phyloP scores from a whole-genome alignment of 2,329 filamentous ascomycete species.

The Microsporum ferrugineum region DNA sequence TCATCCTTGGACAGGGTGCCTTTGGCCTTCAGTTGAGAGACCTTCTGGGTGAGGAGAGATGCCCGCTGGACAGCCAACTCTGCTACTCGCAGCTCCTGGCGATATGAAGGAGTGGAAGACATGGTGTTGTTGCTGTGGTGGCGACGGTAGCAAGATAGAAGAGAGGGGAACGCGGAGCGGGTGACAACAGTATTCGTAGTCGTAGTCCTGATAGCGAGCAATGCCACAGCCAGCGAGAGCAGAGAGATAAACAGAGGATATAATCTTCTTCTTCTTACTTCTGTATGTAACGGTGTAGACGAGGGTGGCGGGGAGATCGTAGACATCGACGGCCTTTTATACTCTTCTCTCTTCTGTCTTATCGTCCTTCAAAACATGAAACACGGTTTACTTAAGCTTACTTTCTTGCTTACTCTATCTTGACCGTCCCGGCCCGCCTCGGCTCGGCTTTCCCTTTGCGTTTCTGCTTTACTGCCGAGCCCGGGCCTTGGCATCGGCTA shows the following conservation, averaged over 20 bases:
- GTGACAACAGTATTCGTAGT: conserved; percentile 24
- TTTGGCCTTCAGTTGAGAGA: conserved; percentile 82
- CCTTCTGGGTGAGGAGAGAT: conserved; percentile 60
- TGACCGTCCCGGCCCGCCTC: neutral
- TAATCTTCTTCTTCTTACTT: neutral
- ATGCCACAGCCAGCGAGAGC: conserved; percentile 33
- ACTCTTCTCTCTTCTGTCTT: neutral
- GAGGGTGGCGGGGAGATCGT: neutral
- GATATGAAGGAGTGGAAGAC: conserved; percentile 41
- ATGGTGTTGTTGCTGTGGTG: conserved; percentile 22
- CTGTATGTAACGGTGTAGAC: no score
- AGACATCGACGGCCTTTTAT: neutral
- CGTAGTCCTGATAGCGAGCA: conserved; percentile 24
- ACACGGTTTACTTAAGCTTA: conserved; percentile 1
- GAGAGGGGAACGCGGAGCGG: conserved; percentile 15
- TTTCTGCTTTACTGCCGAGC: neutral
- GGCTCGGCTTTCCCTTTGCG: neutral
- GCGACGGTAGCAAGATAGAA: conserved; percentile 15
- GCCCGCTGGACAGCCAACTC: conserved; percentile 83
- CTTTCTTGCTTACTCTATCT: neutral
- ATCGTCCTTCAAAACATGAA: neutral
- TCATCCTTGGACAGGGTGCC: conserved; percentile 91
- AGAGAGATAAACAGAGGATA: neutral
- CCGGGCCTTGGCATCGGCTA: neutral
- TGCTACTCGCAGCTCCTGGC: conserved; percentile 68